Conservation (phyloP, 2,329 filamentous ascomycete species). For the Beauveria caledonica region DNA sequence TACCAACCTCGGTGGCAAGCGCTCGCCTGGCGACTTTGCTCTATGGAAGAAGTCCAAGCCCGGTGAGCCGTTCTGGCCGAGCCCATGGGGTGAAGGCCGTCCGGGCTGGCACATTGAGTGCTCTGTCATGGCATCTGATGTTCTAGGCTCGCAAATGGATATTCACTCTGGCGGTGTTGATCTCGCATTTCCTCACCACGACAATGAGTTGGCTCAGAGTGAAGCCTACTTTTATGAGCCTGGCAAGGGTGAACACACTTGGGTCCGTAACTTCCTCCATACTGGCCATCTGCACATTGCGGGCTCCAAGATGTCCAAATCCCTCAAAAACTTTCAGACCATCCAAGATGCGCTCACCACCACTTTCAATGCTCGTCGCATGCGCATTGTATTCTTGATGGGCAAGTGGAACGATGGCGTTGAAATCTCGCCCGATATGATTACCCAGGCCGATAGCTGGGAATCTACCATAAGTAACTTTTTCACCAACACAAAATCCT, state of each 20-base stretch:
- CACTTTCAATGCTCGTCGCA: constrained; percentile 65
- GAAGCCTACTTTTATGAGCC: constrained; percentile 69
- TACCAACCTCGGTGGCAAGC: constrained; percentile 57
- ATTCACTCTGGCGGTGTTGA: constrained; percentile 92
- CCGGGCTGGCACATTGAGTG: constrained; percentile 98
- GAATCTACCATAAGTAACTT: constrained; percentile 69
- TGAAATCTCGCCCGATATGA: constrained; percentile 79
- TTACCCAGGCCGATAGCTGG: constrained; percentile 66
- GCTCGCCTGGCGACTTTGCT: constrained; percentile 75
- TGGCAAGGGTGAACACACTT: constrained; percentile 52
- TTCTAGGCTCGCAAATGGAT: constrained; percentile 79
- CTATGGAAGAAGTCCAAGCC: constrained; percentile 90
- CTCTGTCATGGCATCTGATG: constrained; percentile 87
- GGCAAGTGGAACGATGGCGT: constrained; percentile 87
- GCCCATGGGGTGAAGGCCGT: constrained; percentile 77
- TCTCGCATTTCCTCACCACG: constrained; percentile 83
- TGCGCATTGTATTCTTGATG: constrained; percentile 81
- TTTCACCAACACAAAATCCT: constrained; percentile 48
- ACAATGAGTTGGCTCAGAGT: constrained; percentile 85
- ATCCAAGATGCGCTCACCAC: constrained; percentile 71
- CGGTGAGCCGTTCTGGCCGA: constrained; percentile 85
- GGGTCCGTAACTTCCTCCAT: constrained; percentile 94
- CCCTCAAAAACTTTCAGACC: constrained; percentile 90
- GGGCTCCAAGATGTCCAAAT: constrained; percentile 94
- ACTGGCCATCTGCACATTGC: constrained; percentile 84